Evolutionary conservation across 2,329 filamentous ascomycete genomes (phyloP), one percentile per base, ranked within the genome.

Genomic region (Xylaria multiplex): DNA sequence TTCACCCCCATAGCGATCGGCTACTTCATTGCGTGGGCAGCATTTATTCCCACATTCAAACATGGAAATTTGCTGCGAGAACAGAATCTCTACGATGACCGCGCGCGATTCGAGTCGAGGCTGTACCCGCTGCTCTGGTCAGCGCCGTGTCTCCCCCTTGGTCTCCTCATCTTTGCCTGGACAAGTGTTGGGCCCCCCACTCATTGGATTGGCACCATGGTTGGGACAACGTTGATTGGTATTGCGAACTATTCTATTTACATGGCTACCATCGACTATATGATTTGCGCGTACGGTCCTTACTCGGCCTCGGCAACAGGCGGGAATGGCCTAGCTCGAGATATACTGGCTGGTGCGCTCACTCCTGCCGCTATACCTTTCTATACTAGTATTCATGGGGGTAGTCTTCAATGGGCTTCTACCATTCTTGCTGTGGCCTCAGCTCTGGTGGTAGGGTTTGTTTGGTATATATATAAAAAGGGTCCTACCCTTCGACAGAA

Each of bases 201-300:
- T 7, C 88, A 85, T 69, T 91, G 89, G 88, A 88, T 90, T 40
- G 86, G 82, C 0, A 83, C 86, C 6, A 86, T 90, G 83, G 79
- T 90, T 54, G 90, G 88, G 71, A 83, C 84, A 1, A 80, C 80
- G 9, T 79, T 89, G 48, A 85, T 91, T 55, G 89, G 87, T 48
- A 86, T 91, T 46, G 88, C 88, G 58, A 91, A 91, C 72, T 86
- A 84, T 69, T 77, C 81, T 35, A 89, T 89, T 64, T 90, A 90
- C 78, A 89, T 90, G 84, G 86, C 88, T 24, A 89, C 87, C 2
- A 89, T 90, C 68, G 88, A 90, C 72, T 90, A 90, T 74, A 88
- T 90, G 84, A 86, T 90, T 66, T 88, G 85, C 66, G 87, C 88
- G 6, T 91, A 91, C 71, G 88, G 88, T 0, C 85, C 85, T 0